phyloP scores from a whole-genome alignment of 257 asterid species.

The Euphrasia confusa region DNA sequence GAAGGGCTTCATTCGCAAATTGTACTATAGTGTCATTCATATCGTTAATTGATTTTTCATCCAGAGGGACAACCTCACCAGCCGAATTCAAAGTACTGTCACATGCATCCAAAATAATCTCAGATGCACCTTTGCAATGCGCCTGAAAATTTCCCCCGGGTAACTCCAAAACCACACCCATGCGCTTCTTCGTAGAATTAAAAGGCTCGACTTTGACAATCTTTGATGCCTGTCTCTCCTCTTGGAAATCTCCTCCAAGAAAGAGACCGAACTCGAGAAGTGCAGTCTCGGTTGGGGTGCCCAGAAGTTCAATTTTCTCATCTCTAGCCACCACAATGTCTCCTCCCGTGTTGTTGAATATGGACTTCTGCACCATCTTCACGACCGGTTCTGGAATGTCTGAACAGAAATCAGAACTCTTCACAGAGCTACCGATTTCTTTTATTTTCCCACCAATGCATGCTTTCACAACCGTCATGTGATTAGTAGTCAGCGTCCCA shows the following conservation, averaged over 20 bases:
- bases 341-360: conserved; percentile 82
- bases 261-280: conserved; percentile 73
- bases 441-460: conserved; percentile 49
- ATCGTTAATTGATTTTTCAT: conserved; percentile 33
- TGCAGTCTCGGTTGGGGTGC: conserved; percentile 84
- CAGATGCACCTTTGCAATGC: conserved; percentile 91
- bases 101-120: conserved; percentile 77
- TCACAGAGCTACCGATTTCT: conserved; percentile 40
- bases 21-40: conserved; percentile 58
- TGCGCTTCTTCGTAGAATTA: conserved; percentile 74
- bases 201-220: conserved; percentile 83
- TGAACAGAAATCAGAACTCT: conserved; percentile 41
- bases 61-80: conserved; percentile 58
- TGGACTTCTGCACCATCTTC: conserved; percentile 50
- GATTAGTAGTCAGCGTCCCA: conserved; percentile 85
- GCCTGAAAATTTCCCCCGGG: conserved; percentile 59
- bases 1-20: conserved; percentile 76
- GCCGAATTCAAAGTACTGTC: conserved; percentile 47
- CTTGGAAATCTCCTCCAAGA: conserved; percentile 73
- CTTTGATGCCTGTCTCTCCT: conserved; percentile 42
- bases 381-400: conserved; percentile 48
- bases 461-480: conserved; percentile 78
- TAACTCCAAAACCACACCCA: conserved; percentile 75
- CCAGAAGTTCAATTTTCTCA: conserved; percentile 62
- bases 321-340: conserved; percentile 56